These are phyloP conservation scores for Blastomyces percursus DNA, from an alignment of 2,329 filamentous ascomycete genomes.

Conservation along the genomic window DNA sequence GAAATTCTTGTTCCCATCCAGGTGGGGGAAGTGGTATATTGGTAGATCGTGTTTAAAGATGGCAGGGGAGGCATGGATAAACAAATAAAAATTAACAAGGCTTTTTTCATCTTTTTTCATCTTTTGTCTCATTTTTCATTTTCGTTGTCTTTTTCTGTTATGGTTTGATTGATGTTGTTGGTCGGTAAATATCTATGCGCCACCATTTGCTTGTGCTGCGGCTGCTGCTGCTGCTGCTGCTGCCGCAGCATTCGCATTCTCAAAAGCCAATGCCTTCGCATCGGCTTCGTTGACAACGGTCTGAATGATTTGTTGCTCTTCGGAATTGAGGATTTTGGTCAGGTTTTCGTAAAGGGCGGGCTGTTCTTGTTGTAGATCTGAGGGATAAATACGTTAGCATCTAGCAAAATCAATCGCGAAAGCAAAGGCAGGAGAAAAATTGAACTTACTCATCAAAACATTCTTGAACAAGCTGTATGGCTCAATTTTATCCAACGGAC, in stretches of 20 bases:
- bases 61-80: neutral
- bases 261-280: slow-evolving; percentile 37
- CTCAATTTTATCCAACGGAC: slow-evolving; percentile 88
- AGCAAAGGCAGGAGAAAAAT: neutral
- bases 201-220: slow-evolving; percentile 16
- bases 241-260: slow-evolving; percentile 26
- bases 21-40: neutral
- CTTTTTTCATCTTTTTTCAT: neutral
- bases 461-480: slow-evolving; percentile 83
- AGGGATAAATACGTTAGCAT: slow-evolving; percentile 16
- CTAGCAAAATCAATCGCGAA: neutral
- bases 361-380: slow-evolving; percentile 81
- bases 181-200: neutral
- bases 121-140: neutral
- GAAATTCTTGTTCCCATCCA: neutral
- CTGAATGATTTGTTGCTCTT: slow-evolving; percentile 74
- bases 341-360: slow-evolving; percentile 77
- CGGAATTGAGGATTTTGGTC: slow-evolving; percentile 63
- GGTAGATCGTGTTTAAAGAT: neutral
- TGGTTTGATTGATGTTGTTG: neutral
- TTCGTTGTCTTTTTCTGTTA: neutral
- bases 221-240: slow-evolving; percentile 28
- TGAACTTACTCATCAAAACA: slow-evolving; percentile 64
- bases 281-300: slow-evolving; percentile 63
- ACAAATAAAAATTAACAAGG: neutral